Conservation (phyloP, 1,284 basidiomycete species). For the Apiotrichum mycotoxinovorans region DNA sequence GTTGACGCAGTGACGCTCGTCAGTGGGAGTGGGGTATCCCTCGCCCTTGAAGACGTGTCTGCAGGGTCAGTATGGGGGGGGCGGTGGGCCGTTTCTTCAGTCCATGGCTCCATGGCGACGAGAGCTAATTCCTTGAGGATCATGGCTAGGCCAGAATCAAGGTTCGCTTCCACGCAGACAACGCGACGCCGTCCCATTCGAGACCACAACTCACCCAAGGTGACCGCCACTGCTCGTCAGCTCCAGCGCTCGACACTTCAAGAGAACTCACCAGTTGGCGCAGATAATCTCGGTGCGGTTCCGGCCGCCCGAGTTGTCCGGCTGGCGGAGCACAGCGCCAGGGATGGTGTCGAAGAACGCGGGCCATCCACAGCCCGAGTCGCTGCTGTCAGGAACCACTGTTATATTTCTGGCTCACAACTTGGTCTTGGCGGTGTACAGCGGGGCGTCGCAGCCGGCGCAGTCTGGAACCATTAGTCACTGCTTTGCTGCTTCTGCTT, state of each 20-base stretch:
- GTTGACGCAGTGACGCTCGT: conserved; percentile 72
- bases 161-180: too few relatives aligned
- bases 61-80: conserved; percentile 7
- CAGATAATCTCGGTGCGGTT: conserved; percentile 48
- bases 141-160: too few relatives aligned
- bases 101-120: too few relatives aligned
- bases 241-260: not conserved
- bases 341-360: conserved; percentile 93
- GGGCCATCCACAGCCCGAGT: conserved; percentile 94
- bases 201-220: conserved; percentile 56
- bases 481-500: too few relatives aligned
- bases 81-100: not conserved
- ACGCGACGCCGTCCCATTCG: too few relatives aligned
- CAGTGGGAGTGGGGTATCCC: conserved; percentile 52
- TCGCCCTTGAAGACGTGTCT: conserved; percentile 86
- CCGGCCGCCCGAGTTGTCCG: conserved; percentile 52
- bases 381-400: conserved; percentile 39
- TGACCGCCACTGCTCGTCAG: conserved; percentile 70
- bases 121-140: too few relatives aligned
- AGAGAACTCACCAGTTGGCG: conserved; percentile 48
- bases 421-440: conserved; percentile 85
- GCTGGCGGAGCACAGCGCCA: conserved; percentile 69
- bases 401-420: conserved; percentile 53
- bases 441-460: conserved; percentile 51
- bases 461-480: conserved; percentile 28